Base-by-base conservation (phyloP, 2,329 filamentous ascomycete species). In the Neofusicoccum cordaticola region DNA sequence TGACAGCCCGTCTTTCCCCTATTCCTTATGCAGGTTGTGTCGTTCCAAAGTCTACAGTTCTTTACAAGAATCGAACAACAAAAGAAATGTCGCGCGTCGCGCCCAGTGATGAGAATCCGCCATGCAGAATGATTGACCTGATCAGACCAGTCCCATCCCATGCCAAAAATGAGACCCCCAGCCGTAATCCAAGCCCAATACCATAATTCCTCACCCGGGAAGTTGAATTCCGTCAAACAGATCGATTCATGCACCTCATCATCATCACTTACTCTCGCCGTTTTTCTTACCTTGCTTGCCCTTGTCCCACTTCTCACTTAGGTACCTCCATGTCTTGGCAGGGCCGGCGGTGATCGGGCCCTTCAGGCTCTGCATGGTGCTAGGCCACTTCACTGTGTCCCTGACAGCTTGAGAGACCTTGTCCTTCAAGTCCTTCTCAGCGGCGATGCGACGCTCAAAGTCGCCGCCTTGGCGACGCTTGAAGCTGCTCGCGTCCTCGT, bases 331-430 rank as follows among this genome's bases (percentile, higher is more conserved):
- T 5, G 89, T 89, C 71, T 88, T 86, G 6, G 81, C 74, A 15
- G 90, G 75, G 0, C 95, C 96, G 0, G 90, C 88, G 2, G 93
- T 98, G 50, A 97, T 76, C 1, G 90, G 76, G 1, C 93, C 89
- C 79, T 99, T 99, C 67, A 94, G 74, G 62, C 88, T 95, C 78
- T 99, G 94, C 4, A 88, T 88, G 2, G 91, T 92, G 71, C 92
- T 95, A 0, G 95, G 93, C 95, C 95, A 98, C 64, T 87, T 86
- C 71, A 98, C 92, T 0, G 96, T 98, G 74, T 90, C 90, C 73
- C 88, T 90, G 72, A 99, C 93, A 45, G 93, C 90, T 42, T 84
- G 83, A 39, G 88, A 85, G 17, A 98, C 87, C 69, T 90, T 88
- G 31, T 86, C 81, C 47, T 84, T 84, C n/a, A 98, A 81, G 69